A percentile compares a stretch with the other conserved stretches of the same genome.
These are phyloP conservation scores for Suillus fuscotomentosus DNA, from an alignment of 768 basidiomycete species.

Conservation along the genomic window DNA sequence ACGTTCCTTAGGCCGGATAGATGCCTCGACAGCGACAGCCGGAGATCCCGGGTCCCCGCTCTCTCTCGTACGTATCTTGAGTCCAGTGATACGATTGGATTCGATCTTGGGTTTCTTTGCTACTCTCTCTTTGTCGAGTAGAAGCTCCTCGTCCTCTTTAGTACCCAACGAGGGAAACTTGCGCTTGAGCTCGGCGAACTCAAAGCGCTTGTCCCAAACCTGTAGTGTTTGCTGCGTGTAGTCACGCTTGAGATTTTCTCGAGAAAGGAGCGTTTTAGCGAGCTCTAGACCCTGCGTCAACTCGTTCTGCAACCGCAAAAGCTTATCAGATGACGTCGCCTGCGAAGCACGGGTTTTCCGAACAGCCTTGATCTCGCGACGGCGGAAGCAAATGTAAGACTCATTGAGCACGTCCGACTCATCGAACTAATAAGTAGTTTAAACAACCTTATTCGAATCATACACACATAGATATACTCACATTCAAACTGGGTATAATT, in stretches of 20 bases:
- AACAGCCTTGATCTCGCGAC: constrained; percentile 90
- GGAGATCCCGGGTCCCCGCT: constrained; percentile 39
- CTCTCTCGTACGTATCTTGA: constrained; percentile 54
- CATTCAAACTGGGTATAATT: constrained; percentile 88
- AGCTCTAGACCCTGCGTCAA: constrained; percentile 54
- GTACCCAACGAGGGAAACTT: constrained; percentile 60
- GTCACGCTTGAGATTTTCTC: constrained; percentile 36
- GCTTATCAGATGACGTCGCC: constrained; percentile 84
- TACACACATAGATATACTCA: constrained; percentile 36
- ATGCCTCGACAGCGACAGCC: constrained; percentile 41
- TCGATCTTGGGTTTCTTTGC: constrained; percentile 54
- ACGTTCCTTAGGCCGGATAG: constrained; percentile 67
- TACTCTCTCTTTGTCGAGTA: constrained; percentile 69
- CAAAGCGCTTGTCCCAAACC: constrained; percentile 79
- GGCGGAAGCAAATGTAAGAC: constrained; percentile 96
- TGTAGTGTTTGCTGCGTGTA: constrained; percentile 52
- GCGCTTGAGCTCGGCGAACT: constrained; percentile 77
- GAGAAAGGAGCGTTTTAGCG: too few species aligned
- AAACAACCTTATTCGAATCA: constrained; percentile 2
- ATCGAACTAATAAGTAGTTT: constrained; percentile 55
- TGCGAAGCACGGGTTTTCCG: constrained; percentile 95
- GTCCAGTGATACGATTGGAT: constrained; percentile 43
- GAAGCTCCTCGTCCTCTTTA: constrained; percentile 69
- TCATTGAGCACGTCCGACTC: constrained; percentile 88
- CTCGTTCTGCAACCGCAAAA: constrained; percentile 78